These are phyloP conservation scores for Fraxinus sp. DNA, from an alignment of 305 asterid genomes.

Conservation along the genomic window DNA sequence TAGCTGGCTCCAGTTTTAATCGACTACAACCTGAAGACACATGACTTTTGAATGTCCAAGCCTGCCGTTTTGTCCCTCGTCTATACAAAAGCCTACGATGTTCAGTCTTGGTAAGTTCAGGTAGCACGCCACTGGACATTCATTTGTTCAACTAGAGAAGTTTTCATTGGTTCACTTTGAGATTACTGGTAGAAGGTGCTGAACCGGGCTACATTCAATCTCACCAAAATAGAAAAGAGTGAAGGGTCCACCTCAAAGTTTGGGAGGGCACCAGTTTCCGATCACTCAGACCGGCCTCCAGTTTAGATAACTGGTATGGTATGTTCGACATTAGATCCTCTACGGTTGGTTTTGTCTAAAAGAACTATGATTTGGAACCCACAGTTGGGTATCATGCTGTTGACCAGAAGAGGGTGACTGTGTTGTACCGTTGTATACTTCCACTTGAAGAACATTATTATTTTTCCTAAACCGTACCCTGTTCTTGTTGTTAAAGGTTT, in stretches of 20 bases:
- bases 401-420: conserved; percentile 17
- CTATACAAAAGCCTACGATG: conserved; percentile 12
- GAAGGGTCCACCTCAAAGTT: neutral
- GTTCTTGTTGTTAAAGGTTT: neutral
- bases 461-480: neutral
- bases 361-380: neutral
- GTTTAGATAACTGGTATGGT: neutral
- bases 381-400: neutral
- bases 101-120: conserved; percentile 14
- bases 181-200: conserved; percentile 46
- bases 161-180: conserved; percentile 54
- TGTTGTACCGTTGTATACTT: neutral
- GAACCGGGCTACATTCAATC: conserved; percentile 39
- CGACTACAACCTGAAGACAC: neutral
- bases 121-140: conserved; percentile 67
- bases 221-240: conserved; percentile 24
- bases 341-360: neutral
- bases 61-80: conserved; percentile 32
- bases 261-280: neutral
- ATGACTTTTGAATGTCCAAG: conserved; percentile 13
- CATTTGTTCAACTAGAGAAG: conserved; percentile 39
- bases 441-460: neutral
- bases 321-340: neutral
- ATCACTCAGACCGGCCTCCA: neutral
- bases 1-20: neutral